Base-by-base conservation (phyloP, 2,329 filamentous ascomycete genomes). In the Rhytidhysteron rufulum region DNA sequence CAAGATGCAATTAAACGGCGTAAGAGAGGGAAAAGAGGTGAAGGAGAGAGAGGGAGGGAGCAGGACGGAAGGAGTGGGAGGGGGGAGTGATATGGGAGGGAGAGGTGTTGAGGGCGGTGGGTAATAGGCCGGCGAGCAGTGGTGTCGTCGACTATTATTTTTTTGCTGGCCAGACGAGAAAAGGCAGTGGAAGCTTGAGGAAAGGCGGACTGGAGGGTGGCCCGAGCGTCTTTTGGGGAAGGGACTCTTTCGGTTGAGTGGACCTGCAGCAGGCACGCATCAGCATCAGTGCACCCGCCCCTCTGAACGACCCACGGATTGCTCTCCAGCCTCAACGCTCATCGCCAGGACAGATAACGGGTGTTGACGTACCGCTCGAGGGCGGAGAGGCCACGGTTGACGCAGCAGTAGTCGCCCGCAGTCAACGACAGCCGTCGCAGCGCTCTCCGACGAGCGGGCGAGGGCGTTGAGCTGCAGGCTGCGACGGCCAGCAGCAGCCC, bases 1-100 rank as follows among this genome's bases (percentile, higher is more conserved):
- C 20, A 34, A 31, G 41, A 48, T 42, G 24, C 7, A 13, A 40
- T 34, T 36, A 41, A 42, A 41, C 30, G 36, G 34, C 42, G 27
- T 21, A 40, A 43, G 37, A 31, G 44, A 45, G 44, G 44, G 44
- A 41, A 45, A 43, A 35, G 50, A 43, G 54, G 54, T 49, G 52
- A 41, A 41, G 41, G 43, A 44, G 43, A 39, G 37, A 30, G 44
- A 17, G 35, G 19, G 38, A 47, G 50, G 44, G 40, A 47, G 21
- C 33, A 35, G 15, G 31, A 46, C 31, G 47, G 41, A 44, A 45
- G 40, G 45, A 44, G 43, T 37, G 31, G 31, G n/a, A 16, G 20
- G 35, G 22, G 8, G 19, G 27, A 16, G 13, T 24, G 33, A n/a
- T n/a, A 20, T 21, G 20, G 24, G 17, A 20, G 20, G 16, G 11